Evolutionary conservation across 31 red algal species (phyloP).

Genomic region (Odonthalia washingtoniensis): DNA sequence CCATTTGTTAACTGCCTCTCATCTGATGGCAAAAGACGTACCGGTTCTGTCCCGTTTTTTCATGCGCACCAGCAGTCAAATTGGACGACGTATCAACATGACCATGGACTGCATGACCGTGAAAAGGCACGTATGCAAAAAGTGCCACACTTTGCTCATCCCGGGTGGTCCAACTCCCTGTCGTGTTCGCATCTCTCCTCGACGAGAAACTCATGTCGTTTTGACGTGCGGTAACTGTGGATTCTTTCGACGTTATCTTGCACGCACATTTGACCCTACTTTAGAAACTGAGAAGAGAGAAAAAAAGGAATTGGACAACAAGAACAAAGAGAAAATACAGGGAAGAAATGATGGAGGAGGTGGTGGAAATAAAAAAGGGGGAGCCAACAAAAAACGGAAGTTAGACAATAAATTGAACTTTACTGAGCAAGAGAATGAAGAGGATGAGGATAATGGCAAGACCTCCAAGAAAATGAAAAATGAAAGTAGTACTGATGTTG

Average conservation of each 20-base stretch:
- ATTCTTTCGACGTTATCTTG: conserved; percentile 42
- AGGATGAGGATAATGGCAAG: no score
- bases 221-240: conserved; percentile 63
- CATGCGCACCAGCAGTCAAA: conserved; percentile 46
- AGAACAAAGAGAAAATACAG: no score
- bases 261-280: no score
- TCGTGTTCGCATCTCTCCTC: conserved; percentile 39
- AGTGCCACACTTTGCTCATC: conserved; percentile 44
- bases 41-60: conserved; percentile 58
- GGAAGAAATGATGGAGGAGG: no score
- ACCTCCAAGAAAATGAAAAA: no score
- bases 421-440: no score
- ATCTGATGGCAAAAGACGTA: conserved; percentile 36
- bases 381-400: no score
- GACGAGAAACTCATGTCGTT: conserved; percentile 48
- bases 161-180: conserved; percentile 27
- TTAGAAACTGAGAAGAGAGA: no score
- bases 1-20: conserved; percentile 54
- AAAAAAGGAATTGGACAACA: no score
- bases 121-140: conserved; percentile 65
- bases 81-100: conserved; percentile 69
- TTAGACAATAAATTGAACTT: no score
- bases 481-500: no score
- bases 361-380: no score
- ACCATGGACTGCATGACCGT: conserved; percentile 60